Conservation (phyloP, 169 alveolate species). For the Hepatocystis sp. region DNA sequence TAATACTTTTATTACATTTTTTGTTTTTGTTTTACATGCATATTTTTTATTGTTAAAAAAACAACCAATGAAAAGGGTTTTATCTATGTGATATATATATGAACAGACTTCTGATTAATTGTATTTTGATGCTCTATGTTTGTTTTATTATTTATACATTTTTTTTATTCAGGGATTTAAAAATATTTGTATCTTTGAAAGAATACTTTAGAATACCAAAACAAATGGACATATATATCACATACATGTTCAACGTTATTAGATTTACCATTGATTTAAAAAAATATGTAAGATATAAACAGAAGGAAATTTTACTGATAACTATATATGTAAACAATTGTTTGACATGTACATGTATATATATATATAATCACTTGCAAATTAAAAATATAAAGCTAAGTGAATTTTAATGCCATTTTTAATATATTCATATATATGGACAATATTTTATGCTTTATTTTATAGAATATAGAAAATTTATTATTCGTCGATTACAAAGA, state of each 20-base stretch:
- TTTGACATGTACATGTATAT: too few species aligned
- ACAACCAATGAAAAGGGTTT: not conserved
- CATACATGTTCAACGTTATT: constrained; percentile 27
- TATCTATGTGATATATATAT: too few species aligned
- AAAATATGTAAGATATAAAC: constrained; percentile 34
- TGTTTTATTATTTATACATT: too few species aligned
- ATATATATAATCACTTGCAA: too few species aligned
- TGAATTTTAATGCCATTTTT: not conserved
- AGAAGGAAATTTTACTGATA: not conserved
- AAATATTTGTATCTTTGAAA: constrained; percentile 46
- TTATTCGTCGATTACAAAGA: constrained; percentile 64
- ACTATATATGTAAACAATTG: too few species aligned
- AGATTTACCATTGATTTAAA: constrained; percentile 59
- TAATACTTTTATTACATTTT: not conserved
- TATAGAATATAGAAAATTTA: constrained; percentile 62
- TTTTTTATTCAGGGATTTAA: constrained; percentile 36
- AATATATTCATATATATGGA: not conserved
- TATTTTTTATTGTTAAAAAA: too few species aligned
- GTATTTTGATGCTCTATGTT: too few species aligned
- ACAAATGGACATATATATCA: constrained; percentile 61
- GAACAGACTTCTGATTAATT: too few species aligned
- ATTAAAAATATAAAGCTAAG: not conserved
- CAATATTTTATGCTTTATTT: too few species aligned
- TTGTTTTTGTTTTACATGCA: not conserved
- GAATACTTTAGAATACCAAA: constrained; percentile 36